Evolutionary conservation across 2,329 filamentous ascomycete genomes (phyloP), one percentile per base, ranked within the genome.

Genomic region (Cadophora sp.): DNA sequence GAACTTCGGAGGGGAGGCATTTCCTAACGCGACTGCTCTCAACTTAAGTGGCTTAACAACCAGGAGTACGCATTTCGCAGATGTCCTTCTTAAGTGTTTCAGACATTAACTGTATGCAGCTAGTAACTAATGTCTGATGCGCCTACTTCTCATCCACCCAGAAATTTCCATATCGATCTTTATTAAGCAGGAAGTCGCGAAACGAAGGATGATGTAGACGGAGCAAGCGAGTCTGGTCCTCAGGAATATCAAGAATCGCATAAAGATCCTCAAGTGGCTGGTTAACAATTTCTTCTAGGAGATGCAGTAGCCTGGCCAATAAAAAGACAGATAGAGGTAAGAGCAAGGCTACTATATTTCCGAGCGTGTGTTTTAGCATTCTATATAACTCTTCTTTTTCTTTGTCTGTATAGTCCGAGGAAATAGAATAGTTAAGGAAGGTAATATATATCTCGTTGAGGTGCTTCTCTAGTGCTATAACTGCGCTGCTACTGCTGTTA

Each of bases 61-160:
- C 72, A 55, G 72, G 75, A 46, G 67, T 55, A n/a, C 69, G 11
- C 24, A 76, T 40, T 16, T 67, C 40, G 68, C 37, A 62, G 16
- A 66, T 65, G 26, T 69, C 65, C n/a, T 66, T 27, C 40, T 71
- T 74, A 19, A 80, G 74, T 43, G 71, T 68, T 3, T 46, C 34
- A 27, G 74, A 78, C 73, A 80, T 77, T 8, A 79, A 69, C 65
- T 74, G 64, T 24, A 80, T 72, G 71, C 77, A 80, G 63, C 62
- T 51, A 62, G 48, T 34, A 7, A 73, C 75, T 37, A 81, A 69
- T 27, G 67, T 69, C 34, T 72, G 14, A 63, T 81, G 76, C 59
- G 72, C 73, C 11, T 66, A 51, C 66, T 72, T 76, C 70, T 79
- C 74, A 59, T 81, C 68, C 65, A 79, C 72, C 73, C 34, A 63